These are phyloP conservation scores for Pinus taeda DNA, from an alignment of 75 land plant species.

Conservation along the genomic window DNA sequence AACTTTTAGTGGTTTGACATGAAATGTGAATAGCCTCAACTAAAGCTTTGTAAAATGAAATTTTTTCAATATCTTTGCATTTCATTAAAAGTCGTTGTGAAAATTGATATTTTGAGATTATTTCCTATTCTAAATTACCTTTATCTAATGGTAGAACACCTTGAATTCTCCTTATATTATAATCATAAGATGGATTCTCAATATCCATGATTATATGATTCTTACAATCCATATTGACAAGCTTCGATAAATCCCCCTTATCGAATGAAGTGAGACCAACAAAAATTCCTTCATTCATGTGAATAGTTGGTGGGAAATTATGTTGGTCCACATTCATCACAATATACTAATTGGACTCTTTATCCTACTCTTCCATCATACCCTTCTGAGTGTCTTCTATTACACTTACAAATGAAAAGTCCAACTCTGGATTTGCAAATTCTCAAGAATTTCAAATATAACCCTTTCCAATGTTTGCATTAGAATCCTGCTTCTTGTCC, in stretches of 20 bases:
- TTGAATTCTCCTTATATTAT: not conserved
- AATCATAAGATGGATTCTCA: not conserved
- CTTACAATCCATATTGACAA: not conserved
- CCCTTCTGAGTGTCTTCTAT: slow-evolving; percentile 12
- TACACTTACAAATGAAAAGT: no score
- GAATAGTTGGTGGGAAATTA: not conserved
- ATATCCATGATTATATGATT: not conserved
- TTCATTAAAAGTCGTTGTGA: no score
- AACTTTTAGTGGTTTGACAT: no score
- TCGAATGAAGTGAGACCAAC: not conserved
- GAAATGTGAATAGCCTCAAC: no score
- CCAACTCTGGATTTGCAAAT: not conserved
- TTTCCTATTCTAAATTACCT: no score
- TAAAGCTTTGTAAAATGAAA: no score
- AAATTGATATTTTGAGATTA: no score
- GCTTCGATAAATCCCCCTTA: not conserved
- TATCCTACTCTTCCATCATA: slow-evolving; percentile 5
- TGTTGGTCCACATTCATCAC: not conserved
- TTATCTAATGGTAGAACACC: no score
- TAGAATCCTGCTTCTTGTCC: slow-evolving; percentile 8
- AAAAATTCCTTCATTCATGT: not conserved
- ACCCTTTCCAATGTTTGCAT: slow-evolving; percentile 12
- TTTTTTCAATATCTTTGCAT: no score
- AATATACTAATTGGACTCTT: not conserved
- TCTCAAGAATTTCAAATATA: not conserved